A percentile compares a stretch with the other conserved stretches of the same genome.
phyloP scores from a whole-genome alignment of 1,284 basidiomycete species.

The Sparassis latifolia region DNA sequence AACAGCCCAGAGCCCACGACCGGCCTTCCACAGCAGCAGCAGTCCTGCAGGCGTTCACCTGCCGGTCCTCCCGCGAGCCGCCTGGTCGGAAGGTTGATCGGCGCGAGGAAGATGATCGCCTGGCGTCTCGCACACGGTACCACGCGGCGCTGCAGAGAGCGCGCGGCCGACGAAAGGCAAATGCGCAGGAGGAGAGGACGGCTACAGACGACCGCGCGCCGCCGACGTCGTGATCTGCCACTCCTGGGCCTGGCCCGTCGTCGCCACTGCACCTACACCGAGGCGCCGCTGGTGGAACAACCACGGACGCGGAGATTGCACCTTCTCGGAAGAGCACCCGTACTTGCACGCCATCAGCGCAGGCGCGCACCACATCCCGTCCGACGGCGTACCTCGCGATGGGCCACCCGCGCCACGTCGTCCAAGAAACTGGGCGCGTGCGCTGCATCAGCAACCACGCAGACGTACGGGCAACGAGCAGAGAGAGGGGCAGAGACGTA shows the following conservation, averaged over 20 bases:
- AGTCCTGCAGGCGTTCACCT: conserved; percentile 62
- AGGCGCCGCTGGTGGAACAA: background rate
- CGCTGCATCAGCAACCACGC: background rate
- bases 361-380: conserved; percentile 65
- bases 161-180: background rate
- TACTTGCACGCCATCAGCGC: conserved; percentile 34
- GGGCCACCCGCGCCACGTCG: conserved; percentile 58
- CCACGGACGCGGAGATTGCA: conserved; percentile 2
- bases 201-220: conserved; percentile 24
- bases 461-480: conserved; percentile 2
- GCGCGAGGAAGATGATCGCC: conserved; percentile 37
- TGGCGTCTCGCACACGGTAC: conserved; percentile 30
- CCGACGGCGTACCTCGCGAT: conserved; percentile 49
- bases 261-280: conserved; percentile 6
- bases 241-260: conserved; percentile 21
- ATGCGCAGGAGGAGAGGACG: background rate
- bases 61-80: conserved; percentile 52
- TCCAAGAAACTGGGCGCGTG: conserved; percentile 46
- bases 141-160: conserved; percentile 21
- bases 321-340: conserved; percentile 23
- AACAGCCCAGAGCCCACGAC: conserved; percentile 51
- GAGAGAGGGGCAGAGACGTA: conserved; percentile 32
- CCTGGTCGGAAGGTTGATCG: conserved; percentile 68
- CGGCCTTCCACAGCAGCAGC: conserved; percentile 55
- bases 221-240: conserved; percentile 33